Evolutionary conservation across 768 basidiomycete genomes (phyloP), one percentile per base, ranked within the genome.

Genomic region (Chiua virens): DNA sequence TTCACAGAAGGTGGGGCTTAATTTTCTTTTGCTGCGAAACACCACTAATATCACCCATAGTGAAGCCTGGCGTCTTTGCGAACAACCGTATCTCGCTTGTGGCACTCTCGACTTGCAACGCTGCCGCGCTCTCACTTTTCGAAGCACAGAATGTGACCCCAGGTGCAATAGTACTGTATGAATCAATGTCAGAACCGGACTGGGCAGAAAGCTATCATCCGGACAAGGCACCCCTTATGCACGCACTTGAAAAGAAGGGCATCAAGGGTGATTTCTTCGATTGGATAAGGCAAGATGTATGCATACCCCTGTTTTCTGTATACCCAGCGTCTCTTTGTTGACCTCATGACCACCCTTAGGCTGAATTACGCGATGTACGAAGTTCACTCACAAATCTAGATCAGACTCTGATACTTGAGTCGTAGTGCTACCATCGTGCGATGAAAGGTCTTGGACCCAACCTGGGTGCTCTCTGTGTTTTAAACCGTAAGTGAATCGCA

Each of bases 81-180:
- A n/a, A n/a, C n/a, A n/a, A n/a, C n/a, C n/a, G n/a, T n/a, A 56
- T 71, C 23, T 72, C 71, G 3, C 59, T 68, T 9, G 41, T 64
- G 1, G 58, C 66, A 8, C 55, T 50, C 37, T 59, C 61, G 11
- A 45, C 8, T 27, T 61, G 46, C 20, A 37, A 50, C 25, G 13
- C 51, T 0, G 56, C 55, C 5, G 58, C 45, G 14, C 47, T 62
- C 9, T 45, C 50, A 0, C 50, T 49, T 10, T 32, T 55, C 17
- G 28, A 47, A 9, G 25, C 49, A 2, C 54, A 55, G 22, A 55
- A 64, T 44, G 42, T 50, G 13, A 42, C 53, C 13, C 47, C 47
- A 41, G 58, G 48, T 25, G 60, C 59, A 4, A 25, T n/a, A 6
- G 52, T 52, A 9, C 27, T 70, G 21, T 68, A 53, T 28, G 67